Conservation (phyloP, 73 alveolate genomes). For the Paramecium sexaurelia region DNA sequence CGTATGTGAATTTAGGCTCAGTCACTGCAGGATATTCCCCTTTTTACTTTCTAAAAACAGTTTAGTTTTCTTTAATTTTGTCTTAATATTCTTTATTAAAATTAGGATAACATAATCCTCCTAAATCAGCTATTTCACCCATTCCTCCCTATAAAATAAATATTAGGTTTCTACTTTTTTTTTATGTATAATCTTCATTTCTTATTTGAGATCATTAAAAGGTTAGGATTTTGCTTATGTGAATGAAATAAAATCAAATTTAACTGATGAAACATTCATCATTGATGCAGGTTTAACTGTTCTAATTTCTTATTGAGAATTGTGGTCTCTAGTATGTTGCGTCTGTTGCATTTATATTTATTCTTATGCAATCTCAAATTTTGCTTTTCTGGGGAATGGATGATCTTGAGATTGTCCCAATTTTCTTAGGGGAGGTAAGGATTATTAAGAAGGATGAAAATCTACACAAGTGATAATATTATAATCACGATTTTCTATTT, state of each 20-base stretch:
- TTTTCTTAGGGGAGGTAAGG: neutral
- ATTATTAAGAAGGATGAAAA: neutral
- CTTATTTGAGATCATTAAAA: slow-evolving; percentile 1
- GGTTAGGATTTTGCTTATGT: neutral
- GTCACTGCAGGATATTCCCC: neutral
- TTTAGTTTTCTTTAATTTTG: slow-evolving; percentile 3
- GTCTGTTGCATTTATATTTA: neutral
- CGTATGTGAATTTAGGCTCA: neutral
- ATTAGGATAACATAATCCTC: slow-evolving; percentile 6
- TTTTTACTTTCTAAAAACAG: neutral
- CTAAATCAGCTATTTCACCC: slow-evolving; percentile 40
- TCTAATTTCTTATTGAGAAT: neutral
- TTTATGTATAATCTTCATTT: neutral
- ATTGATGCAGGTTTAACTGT: neutral
- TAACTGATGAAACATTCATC: slow-evolving; percentile 23
- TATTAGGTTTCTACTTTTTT: neutral
- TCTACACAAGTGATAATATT: slow-evolving; percentile 2
- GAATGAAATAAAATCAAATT: slow-evolving; percentile 4
- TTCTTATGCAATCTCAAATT: neutral
- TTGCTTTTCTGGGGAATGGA: slow-evolving; percentile 1
- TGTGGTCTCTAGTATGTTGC: neutral
- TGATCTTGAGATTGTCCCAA: neutral
- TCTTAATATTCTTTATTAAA: neutral
- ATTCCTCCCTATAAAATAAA: neutral
- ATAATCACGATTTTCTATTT: slow-evolving; percentile 42